Base-by-base conservation (phyloP, 78 protist genomes). In the Pelomyxa schiedti region DNA sequence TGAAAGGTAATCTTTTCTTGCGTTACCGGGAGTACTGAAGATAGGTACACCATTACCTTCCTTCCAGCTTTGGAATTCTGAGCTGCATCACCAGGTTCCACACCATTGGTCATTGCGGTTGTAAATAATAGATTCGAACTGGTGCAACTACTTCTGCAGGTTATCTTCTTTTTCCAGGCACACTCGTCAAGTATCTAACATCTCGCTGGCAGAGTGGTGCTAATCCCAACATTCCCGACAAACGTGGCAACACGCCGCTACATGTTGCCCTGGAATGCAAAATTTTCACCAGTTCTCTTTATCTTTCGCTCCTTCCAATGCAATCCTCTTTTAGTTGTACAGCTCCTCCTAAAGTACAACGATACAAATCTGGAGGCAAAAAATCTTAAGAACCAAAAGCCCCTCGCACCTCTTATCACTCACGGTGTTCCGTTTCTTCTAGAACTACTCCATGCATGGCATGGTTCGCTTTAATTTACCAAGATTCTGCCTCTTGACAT, bases 191-290 rank as follows among this genome's bases (percentile, higher is more conserved):
- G n/a, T n/a, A n/a, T n/a, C n/a, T n/a, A n/a, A n/a, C n/a, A n/a
- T n/a, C n/a, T n/a, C n/a, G n/a, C n/a, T n/a, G n/a, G 58, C 58
- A 85, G 72, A 37, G 53, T 29, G 89, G 89, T 24, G 84, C 85
- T 30, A 42, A 74, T 43, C 82, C 80, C 3, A 85, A 85, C 43
- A 75, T 40, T 6, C 83, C 66, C 64, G 76, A 85, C 35, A 36
- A 64, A 9, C 77, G 47, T 24, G 89, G 89, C n/a, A 81, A 85
- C 42, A 79, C 89, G 16, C 89, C 89, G 30, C 47, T 85, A 0
- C 85, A 80, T 71, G 70, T 76, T 43, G 89, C 89, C 0, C 78
- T 85, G 32, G 58, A 47, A 16, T 24, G 16, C 32, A 47, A 16
- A 16, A 16, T 24, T 16, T 47, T 47, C 16, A 16, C 32, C 58